Conservation (phyloP, 768 basidiomycete genomes). For the Boletellus ananiceps region DNA sequence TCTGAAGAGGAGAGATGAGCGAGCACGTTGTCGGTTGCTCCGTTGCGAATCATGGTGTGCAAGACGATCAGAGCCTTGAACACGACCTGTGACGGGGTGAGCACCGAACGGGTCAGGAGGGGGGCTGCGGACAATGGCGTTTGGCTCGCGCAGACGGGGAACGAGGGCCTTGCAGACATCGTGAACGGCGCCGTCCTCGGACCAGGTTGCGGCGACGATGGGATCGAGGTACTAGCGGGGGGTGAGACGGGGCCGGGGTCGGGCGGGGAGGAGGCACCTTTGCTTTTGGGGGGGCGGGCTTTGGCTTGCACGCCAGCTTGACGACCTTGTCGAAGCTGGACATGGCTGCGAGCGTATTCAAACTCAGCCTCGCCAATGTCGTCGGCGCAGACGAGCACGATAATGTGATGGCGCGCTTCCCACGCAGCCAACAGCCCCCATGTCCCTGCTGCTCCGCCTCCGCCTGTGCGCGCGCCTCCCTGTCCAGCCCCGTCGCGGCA, state of each 20-base stretch:
- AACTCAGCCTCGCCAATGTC: constrained; percentile 22
- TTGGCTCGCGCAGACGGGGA: constrained; percentile 84
- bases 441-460: neutral
- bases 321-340: constrained; percentile 89
- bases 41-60: constrained; percentile 95
- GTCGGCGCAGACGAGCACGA: neutral
- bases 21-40: constrained; percentile 91
- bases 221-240: constrained; percentile 82
- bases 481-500: constrained; percentile 7
- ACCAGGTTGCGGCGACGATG: constrained; percentile 95
- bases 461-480: neutral
- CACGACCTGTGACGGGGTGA: constrained; percentile 58
- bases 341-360: constrained; percentile 38
- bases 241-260: neutral
- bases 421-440: neutral
- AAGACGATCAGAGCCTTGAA: constrained; percentile 96
- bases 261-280: constrained; percentile 53
- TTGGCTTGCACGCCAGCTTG: constrained; percentile 96
- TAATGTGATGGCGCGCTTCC: neutral
- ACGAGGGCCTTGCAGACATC: constrained; percentile 90
- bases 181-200: constrained; percentile 86
- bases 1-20: constrained; percentile 78
- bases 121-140: constrained; percentile 66
- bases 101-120: neutral
- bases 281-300: constrained; percentile 90